Percentiles rank a stretch among this genome's conserved stretches.
These are phyloP conservation scores for Boletus speciosus DNA, from an alignment of 768 basidiomycete genomes.

Conservation along the genomic window DNA sequence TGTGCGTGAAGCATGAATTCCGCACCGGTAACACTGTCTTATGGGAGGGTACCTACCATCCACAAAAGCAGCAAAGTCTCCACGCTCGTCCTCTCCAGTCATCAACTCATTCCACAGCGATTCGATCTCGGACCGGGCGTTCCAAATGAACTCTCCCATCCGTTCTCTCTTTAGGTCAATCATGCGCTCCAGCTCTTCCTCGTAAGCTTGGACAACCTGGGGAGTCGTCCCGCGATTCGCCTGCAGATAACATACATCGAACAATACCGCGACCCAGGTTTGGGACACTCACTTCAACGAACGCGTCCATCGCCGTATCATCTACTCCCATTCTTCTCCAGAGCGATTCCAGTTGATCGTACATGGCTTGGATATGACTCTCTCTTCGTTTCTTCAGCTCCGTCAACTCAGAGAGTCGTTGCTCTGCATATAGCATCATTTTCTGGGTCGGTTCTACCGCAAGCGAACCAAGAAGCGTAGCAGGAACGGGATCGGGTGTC, in stretches of 20 bases:
- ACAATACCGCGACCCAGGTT: background rate
- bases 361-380: conserved; percentile 85
- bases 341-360: conserved; percentile 86
- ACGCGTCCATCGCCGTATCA: conserved; percentile 83
- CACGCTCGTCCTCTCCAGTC: conserved; percentile 77
- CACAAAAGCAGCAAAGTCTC: conserved; percentile 74
- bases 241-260: conserved; percentile 13
- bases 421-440: conserved; percentile 70
- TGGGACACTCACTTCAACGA: conserved; percentile 61
- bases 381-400: conserved; percentile 75
- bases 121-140: conserved; percentile 77
- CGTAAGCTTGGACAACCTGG: conserved; percentile 75
- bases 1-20: conserved; percentile 24
- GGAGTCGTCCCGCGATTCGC: conserved; percentile 75
- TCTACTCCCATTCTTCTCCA: conserved; percentile 85
- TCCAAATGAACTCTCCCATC: conserved; percentile 80
- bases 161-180: conserved; percentile 82
- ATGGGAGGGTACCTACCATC: conserved; percentile 56
- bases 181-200: conserved; percentile 88
- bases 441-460: conserved; percentile 74
- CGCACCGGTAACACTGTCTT: background rate
- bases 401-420: conserved; percentile 55
- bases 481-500: conserved; percentile 19
- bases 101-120: conserved; percentile 84
- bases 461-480: conserved; percentile 26